Evolutionary conservation across 2,329 filamentous ascomycete genomes (phyloP).

Genomic region (Phyllosticta citribraziliensis): DNA sequence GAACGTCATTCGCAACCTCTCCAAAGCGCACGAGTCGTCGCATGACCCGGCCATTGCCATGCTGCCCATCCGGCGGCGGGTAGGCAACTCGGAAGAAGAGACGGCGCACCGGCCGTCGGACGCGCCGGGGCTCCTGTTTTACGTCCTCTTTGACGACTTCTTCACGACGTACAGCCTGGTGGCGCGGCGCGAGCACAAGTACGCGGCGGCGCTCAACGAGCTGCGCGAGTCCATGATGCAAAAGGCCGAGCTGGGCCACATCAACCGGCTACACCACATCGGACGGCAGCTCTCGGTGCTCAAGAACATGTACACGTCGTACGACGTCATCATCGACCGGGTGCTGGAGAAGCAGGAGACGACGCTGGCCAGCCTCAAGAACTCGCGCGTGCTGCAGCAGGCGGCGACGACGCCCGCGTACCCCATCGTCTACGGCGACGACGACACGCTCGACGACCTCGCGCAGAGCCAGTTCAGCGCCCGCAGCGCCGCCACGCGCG

Average conservation of each 20-base stretch:
- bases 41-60: slow-evolving; percentile 31
- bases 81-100: slow-evolving; percentile 37
- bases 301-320: slow-evolving; percentile 51
- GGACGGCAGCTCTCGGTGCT: slow-evolving; percentile 52
- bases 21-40: slow-evolving; percentile 38
- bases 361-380: slow-evolving; percentile 35
- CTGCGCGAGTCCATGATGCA: slow-evolving; percentile 48
- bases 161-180: slow-evolving; percentile 49
- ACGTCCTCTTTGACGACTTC: slow-evolving; percentile 60
- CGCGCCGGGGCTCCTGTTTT: slow-evolving; percentile 52
- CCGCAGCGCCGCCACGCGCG: slow-evolving; percentile 13
- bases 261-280: slow-evolving; percentile 47
- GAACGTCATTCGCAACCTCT: slow-evolving; percentile 53
- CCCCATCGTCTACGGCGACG: slow-evolving; percentile 13
- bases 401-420: not conserved
- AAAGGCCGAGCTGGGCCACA: slow-evolving; percentile 35
- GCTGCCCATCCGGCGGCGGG: slow-evolving; percentile 35
- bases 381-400: slow-evolving; percentile 26
- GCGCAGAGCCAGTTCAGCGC: slow-evolving; percentile 5
- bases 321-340: slow-evolving; percentile 51
- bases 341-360: slow-evolving; percentile 40
- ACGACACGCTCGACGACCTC: slow-evolving; percentile 20
- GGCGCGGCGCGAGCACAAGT: slow-evolving; percentile 37
- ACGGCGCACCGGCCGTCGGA: slow-evolving; percentile 40
- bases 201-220: slow-evolving; percentile 38